phyloP scores from a whole-genome alignment of 306 rosid genomes.

The Acacia melanoxylon region DNA sequence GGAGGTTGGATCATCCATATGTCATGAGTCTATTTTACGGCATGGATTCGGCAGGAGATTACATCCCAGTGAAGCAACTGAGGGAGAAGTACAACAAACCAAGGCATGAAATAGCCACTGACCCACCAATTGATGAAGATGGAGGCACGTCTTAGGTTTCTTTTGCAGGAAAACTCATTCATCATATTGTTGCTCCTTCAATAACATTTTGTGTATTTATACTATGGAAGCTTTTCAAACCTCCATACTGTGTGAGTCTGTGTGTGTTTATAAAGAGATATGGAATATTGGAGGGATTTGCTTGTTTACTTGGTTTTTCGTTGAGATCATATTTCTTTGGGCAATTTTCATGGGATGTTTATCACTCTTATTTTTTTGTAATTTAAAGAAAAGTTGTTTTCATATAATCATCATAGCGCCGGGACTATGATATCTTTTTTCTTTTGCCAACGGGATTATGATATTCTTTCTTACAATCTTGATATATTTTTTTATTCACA shows the following conservation, averaged over 20 bases:
- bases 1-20: constrained; percentile 83
- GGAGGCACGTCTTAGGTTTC: constrained; percentile 42
- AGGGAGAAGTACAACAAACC: constrained; percentile 84
- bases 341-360: neutral
- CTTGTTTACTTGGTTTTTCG: neutral
- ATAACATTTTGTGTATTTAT: neutral
- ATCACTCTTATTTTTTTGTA: neutral
- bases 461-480: neutral
- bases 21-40: constrained; percentile 80
- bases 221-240: neutral
- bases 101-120: constrained; percentile 70
- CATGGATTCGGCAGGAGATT: constrained; percentile 90
- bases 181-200: neutral
- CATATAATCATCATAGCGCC: neutral
- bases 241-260: neutral
- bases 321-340: neutral
- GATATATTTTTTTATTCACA: neutral
- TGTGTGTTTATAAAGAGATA: neutral
- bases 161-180: neutral
- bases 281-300: neutral
- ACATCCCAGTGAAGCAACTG: constrained; percentile 88
- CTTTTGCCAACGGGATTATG: neutral
- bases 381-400: neutral
- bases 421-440: neutral
- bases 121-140: constrained; percentile 52